Conservation (phyloP, 331 rosid genomes). For the Quercus lobata region DNA sequence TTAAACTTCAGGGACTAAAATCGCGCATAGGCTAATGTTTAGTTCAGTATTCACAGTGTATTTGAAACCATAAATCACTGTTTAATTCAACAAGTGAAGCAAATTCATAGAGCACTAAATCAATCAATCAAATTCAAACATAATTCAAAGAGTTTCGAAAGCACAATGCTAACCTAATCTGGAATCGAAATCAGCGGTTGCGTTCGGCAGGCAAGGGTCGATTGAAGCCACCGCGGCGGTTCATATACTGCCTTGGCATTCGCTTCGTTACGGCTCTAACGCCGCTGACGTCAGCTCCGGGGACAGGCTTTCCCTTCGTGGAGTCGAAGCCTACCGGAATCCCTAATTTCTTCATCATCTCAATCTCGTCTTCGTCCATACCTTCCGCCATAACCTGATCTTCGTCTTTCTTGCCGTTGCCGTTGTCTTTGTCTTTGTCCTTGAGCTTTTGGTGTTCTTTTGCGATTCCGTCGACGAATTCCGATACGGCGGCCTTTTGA, state of each 20-base stretch:
- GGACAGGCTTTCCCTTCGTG: constrained; percentile 83
- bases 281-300: constrained; percentile 90
- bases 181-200: constrained; percentile 49
- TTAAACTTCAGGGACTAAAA: too few species aligned
- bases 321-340: constrained; percentile 85
- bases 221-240: constrained; percentile 95
- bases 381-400: constrained; percentile 6
- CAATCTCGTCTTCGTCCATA: constrained; percentile 64
- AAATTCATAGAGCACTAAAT: too few species aligned
- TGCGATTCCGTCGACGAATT: constrained; percentile 71
- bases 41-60: too few species aligned
- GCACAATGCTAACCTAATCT: constrained; percentile 19
- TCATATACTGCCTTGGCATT: constrained; percentile 95
- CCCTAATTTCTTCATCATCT: constrained; percentile 94
- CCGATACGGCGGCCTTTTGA: constrained; percentile 63
- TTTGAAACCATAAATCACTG: too few species aligned
- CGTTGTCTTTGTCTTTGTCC: constrained; percentile 18
- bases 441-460: constrained; percentile 60
- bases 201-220: constrained; percentile 95
- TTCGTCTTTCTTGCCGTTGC: constrained; percentile 21
- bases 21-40: too few species aligned
- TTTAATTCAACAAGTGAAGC: too few species aligned
- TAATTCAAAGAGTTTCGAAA: background rate
- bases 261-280: constrained; percentile 80
- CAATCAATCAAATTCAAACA: too few species aligned